Percentiles rank a stretch among this genome's conserved stretches.
Conservation (phyloP, 805 yeast genomes). For the Diddensiella transvaalensis region DNA sequence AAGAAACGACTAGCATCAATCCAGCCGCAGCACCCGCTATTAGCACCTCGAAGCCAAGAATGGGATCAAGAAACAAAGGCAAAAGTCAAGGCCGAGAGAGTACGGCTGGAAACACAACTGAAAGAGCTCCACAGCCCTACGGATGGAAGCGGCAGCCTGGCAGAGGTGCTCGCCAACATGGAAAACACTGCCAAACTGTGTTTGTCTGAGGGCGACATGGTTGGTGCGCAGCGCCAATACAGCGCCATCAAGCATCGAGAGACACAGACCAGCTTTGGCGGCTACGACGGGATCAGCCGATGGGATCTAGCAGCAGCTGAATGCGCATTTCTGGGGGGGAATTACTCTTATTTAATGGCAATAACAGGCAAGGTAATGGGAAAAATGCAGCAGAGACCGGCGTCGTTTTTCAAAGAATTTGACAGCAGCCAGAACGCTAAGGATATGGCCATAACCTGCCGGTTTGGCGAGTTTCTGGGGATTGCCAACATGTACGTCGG, state of each 20-base stretch:
- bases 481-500: constrained; percentile 6
- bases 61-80: not conserved
- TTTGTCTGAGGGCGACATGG: not conserved
- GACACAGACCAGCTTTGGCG: not conserved
- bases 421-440: not conserved
- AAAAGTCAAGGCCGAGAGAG: not conserved
- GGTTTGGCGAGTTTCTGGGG: not conserved
- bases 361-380: not conserved
- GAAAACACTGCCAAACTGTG: not conserved
- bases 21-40: not conserved
- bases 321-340: not conserved
- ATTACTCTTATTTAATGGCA: constrained; percentile 2
- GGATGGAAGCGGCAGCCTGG: too few relatives aligned
- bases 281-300: not conserved
- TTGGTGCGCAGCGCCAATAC: not conserved
- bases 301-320: not conserved
- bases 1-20: not conserved
- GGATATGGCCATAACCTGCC: not conserved
- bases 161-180: too few relatives aligned
- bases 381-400: not conserved
- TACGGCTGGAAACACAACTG: not conserved
- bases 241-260: not conserved
- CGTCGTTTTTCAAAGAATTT: too few relatives aligned
- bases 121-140: not conserved
- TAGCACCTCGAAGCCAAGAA: not conserved